A percentile compares a stretch with the other conserved stretches of the same genome.
These are phyloP conservation scores for Mycena leptocephala DNA, from an alignment of 768 basidiomycete species.

Conservation along the genomic window DNA sequence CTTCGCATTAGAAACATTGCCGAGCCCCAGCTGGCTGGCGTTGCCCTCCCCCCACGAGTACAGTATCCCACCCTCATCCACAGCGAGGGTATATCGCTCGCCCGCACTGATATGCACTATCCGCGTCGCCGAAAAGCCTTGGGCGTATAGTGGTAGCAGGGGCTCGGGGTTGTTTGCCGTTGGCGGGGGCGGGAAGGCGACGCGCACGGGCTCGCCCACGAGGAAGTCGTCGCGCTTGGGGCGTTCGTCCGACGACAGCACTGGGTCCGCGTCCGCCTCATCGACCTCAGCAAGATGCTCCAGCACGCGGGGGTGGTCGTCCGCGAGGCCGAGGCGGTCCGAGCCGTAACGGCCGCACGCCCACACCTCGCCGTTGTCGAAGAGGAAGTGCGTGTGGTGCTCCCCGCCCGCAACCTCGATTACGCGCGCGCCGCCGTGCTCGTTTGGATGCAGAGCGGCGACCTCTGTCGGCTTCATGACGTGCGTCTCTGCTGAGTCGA, in stretches of 20 bases:
- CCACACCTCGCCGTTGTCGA: constrained; percentile 32
- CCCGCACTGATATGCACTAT: constrained; percentile 29
- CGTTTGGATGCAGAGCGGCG: constrained; percentile 18
- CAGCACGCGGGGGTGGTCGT: constrained; percentile 22
- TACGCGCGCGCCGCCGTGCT: constrained; percentile 31
- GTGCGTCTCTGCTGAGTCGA: constrained; percentile 5
- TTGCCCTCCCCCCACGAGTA: constrained; percentile 39
- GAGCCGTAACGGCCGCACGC: constrained; percentile 31
- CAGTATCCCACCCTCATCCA: constrained; percentile 14
- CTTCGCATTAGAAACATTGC: constrained; percentile 20
- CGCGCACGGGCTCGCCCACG: constrained; percentile 25
- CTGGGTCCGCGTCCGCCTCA: neutral
- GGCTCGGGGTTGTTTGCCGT: constrained; percentile 18
- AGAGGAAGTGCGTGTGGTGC: constrained; percentile 37
- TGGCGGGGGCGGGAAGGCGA: constrained; percentile 33
- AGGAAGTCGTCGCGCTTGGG: constrained; percentile 22
- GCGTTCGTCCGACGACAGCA: neutral
- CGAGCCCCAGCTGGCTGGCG: constrained; percentile 33
- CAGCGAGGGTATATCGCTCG: constrained; percentile 33
- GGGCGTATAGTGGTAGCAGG: neutral
- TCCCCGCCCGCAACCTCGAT: constrained; percentile 35
- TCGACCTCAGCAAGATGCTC: constrained; percentile 2
- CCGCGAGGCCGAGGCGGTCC: constrained; percentile 34
- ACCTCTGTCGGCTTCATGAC: constrained; percentile 32
- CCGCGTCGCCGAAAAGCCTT: constrained; percentile 20